Base-by-base conservation (phyloP, 139 green algal genomes). In the Picochlorum sp. region DNA sequence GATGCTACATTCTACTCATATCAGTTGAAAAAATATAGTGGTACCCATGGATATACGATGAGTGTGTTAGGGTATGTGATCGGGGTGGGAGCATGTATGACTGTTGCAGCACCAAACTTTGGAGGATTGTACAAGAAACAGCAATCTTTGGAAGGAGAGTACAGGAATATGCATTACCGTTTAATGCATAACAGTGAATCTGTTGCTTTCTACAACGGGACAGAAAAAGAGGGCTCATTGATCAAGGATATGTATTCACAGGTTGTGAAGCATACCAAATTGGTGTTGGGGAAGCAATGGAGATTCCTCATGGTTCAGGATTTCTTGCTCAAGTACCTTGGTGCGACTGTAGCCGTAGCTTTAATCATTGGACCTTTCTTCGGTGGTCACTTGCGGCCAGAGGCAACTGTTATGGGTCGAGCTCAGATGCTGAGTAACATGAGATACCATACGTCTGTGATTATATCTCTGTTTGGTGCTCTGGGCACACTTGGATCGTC, bases 351-450 rank as follows among this genome's bases (percentile, higher is more conserved):
- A 28, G 85, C 85, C 10, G 84, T 92, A 24, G 75, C 77, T 24
- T 78, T 92, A 38, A 90, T 92, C 75, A 87, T 92, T 44, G 85
- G 85, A n/a, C 85, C 85, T 24, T 92, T 90, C 69, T 92, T 92
- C 69, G 56, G 56, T 4, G 77, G 83, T 2, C 69, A 80, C 47
- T 54, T 91, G 61, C 66, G 76, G 24, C 80, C 84, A 3, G 63
- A 80, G 28, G 62, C 64, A 68, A 73, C 37, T 11, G 58, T 81
- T 50, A 11, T 45, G 11, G 78, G 77, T 7, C 64, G 82, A 14
- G 85, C 56, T 71, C 51, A 79, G 32, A 91, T 92, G 85, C 79
- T 92, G 49, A 69, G 56, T 65, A 78, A 82, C 69, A 92, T 92
- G 85, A 82, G 85, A 6, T 92, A 92, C 75, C 85, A 92, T 76